A percentile compares a stretch with the other conserved stretches of the same genome.
Conservation (phyloP, 2,329 filamentous ascomycete genomes). For the Claviceps capensis region DNA sequence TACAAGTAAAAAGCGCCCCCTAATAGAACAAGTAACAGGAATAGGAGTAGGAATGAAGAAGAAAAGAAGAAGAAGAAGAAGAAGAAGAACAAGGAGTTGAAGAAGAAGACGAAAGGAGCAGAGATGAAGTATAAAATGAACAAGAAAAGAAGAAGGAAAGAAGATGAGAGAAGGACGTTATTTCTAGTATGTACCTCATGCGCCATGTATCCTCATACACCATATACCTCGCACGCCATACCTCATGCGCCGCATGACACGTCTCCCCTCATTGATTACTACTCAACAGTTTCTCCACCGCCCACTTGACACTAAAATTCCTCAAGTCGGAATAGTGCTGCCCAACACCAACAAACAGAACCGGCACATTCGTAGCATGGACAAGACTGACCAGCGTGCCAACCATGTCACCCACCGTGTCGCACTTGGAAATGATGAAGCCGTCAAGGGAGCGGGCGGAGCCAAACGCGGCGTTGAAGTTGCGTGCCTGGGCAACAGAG, state of each 20-base stretch:
- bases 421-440: slow-evolving; percentile 97
- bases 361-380: slow-evolving; percentile 90
- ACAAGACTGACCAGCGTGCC: slow-evolving; percentile 92
- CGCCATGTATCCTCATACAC: too few species aligned
- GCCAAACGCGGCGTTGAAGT: slow-evolving; percentile 92
- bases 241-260: too few species aligned
- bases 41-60: too few species aligned
- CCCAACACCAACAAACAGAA: slow-evolving; percentile 73
- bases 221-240: too few species aligned
- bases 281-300: slow-evolving; percentile 50
- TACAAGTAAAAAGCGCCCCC: too few species aligned
- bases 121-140: neutral
- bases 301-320: slow-evolving; percentile 57
- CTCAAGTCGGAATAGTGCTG: slow-evolving; percentile 57
- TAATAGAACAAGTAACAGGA: too few species aligned
- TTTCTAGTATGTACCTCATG: too few species aligned
- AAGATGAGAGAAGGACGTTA: neutral
- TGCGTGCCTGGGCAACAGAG: slow-evolving; percentile 85
- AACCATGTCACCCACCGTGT: slow-evolving; percentile 99
- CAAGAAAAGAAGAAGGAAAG: neutral
- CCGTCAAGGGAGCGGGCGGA: slow-evolving; percentile 70
- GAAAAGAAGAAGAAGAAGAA: too few species aligned
- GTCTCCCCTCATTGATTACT: slow-evolving; percentile 21
- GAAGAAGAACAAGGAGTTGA: too few species aligned
- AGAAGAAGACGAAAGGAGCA: too few species aligned